phyloP scores from a whole-genome alignment of 345 rosid species.

The Rhodamnia argentea region DNA sequence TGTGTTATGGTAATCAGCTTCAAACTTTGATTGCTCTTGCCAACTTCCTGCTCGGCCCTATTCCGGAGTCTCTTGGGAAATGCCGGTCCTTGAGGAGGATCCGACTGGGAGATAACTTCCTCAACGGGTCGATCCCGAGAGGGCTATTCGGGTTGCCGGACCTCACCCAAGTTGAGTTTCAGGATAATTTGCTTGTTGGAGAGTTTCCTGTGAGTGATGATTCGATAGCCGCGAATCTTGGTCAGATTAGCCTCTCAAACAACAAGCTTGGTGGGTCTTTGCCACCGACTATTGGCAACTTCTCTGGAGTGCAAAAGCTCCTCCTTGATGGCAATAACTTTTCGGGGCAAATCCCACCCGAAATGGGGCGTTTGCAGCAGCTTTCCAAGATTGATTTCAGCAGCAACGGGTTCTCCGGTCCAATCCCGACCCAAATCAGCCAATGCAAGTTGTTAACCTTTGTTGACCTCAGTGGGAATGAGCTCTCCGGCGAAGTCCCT shows the following conservation, averaged over 20 bases:
- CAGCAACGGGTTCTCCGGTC: slow-evolving; percentile 58
- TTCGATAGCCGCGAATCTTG: slow-evolving; percentile 38
- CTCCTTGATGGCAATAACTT: slow-evolving; percentile 84
- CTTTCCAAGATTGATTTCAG: slow-evolving; percentile 79
- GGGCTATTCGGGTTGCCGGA: slow-evolving; percentile 67
- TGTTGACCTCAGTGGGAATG: slow-evolving; percentile 75
- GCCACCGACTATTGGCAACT: slow-evolving; percentile 67
- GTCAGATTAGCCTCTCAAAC: slow-evolving; percentile 72
- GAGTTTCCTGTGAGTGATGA: slow-evolving; percentile 36
- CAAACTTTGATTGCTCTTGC: slow-evolving; percentile 63
- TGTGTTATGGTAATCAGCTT: slow-evolving; percentile 63
- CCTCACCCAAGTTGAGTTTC: slow-evolving; percentile 73
- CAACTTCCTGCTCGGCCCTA: slow-evolving; percentile 70
- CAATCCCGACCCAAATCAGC: slow-evolving; percentile 57
- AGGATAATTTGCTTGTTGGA: slow-evolving; percentile 55
- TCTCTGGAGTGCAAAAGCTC: slow-evolving; percentile 73
- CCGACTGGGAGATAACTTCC: slow-evolving; percentile 81
- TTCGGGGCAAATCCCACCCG: slow-evolving; percentile 60
- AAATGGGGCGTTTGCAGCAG: slow-evolving; percentile 70
- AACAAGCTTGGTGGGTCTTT: slow-evolving; percentile 66
- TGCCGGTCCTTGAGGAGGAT: slow-evolving; percentile 65
- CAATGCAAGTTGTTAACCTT: slow-evolving; percentile 70
- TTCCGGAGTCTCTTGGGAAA: slow-evolving; percentile 63
- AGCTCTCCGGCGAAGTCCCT: slow-evolving; percentile 71
- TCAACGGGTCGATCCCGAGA: slow-evolving; percentile 77